Evolutionary conservation across 208 protist species (phyloP).

Genomic region (Herpetomonas samuelpessoai): DNA sequence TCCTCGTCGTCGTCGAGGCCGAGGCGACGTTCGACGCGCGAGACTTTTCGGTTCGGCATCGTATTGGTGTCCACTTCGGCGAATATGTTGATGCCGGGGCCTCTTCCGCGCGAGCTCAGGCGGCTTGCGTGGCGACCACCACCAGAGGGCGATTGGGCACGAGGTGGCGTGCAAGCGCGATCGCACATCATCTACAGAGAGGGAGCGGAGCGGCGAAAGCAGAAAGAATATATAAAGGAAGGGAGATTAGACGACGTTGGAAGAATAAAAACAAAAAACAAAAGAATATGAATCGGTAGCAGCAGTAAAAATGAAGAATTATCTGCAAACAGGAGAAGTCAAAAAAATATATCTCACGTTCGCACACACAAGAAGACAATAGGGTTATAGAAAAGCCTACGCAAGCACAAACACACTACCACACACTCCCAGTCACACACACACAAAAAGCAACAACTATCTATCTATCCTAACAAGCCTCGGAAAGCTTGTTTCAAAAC

Average conservation of each 20-base stretch:
- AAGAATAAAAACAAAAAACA: not conserved
- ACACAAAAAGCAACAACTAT: too few relatives aligned
- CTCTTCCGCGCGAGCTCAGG: too few relatives aligned
- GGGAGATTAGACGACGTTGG: not conserved
- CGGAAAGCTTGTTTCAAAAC: too few relatives aligned
- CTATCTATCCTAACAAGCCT: too few relatives aligned
- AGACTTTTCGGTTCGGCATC: not conserved
- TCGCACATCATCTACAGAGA: conserved; percentile 14
- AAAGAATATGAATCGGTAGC: conserved; percentile 3
- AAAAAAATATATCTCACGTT: conserved; percentile 1
- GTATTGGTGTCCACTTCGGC: not conserved
- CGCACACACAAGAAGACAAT: too few relatives aligned
- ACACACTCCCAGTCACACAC: too few relatives aligned
- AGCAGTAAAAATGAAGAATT: conserved; percentile 1
- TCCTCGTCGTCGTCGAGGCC: not conserved
- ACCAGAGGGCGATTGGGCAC: conserved; percentile 1
- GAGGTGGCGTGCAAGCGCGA: conserved; percentile 10
- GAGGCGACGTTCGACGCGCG: not conserved
- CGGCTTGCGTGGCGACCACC: too few relatives aligned
- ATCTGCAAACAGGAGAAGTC: not conserved
- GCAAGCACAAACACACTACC: too few relatives aligned
- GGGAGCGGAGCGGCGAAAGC: not conserved
- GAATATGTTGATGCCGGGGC: not conserved
- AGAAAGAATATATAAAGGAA: not conserved
- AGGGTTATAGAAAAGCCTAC: too few relatives aligned